Evolutionary conservation across 1,284 basidiomycete species (phyloP).

Genomic region (Austroboletus novae-zelandiae): DNA sequence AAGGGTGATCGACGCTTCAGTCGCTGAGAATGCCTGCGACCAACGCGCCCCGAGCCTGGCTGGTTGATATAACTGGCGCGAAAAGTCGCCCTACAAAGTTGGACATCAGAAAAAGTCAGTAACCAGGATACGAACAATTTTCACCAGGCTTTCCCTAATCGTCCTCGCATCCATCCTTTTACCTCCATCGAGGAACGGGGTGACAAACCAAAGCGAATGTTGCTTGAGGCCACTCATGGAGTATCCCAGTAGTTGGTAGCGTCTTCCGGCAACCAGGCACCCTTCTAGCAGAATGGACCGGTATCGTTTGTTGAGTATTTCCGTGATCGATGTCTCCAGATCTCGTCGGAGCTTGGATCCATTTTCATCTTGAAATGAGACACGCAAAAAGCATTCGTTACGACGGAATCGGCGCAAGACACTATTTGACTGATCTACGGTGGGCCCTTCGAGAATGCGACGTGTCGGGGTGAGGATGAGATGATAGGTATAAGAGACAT

Average conservation of each 20-base stretch:
- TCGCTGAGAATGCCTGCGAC: constrained; percentile 53
- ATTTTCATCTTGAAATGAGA: constrained; percentile 64
- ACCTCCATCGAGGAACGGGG: constrained; percentile 36
- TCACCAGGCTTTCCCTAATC: constrained; percentile 37
- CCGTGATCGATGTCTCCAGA: constrained; percentile 42
- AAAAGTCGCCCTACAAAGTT: constrained; percentile 37
- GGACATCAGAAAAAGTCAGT: constrained; percentile 1
- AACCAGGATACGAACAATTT: neutral
- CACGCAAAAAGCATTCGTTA: constrained; percentile 58
- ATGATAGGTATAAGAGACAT: constrained; percentile 38
- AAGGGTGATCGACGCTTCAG: constrained; percentile 42
- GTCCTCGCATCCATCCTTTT: constrained; percentile 23
- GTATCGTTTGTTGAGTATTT: constrained; percentile 45
- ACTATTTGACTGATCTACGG: constrained; percentile 59
- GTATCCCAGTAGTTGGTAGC: constrained; percentile 59
- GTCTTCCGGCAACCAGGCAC: constrained; percentile 49
- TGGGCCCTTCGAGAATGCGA: constrained; percentile 48
- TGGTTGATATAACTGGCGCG: constrained; percentile 35
- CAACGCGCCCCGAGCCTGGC: constrained; percentile 51
- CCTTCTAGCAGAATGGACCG: constrained; percentile 45
- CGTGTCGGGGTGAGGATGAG: constrained; percentile 54
- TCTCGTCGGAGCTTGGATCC: constrained; percentile 49
- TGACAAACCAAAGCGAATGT: constrained; percentile 61
- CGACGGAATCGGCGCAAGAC: constrained; percentile 50
- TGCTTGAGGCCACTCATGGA: constrained; percentile 58